Evolutionary conservation across 352 stramenopile genomes (phyloP).

Genomic region (Pythium brachiatum): DNA sequence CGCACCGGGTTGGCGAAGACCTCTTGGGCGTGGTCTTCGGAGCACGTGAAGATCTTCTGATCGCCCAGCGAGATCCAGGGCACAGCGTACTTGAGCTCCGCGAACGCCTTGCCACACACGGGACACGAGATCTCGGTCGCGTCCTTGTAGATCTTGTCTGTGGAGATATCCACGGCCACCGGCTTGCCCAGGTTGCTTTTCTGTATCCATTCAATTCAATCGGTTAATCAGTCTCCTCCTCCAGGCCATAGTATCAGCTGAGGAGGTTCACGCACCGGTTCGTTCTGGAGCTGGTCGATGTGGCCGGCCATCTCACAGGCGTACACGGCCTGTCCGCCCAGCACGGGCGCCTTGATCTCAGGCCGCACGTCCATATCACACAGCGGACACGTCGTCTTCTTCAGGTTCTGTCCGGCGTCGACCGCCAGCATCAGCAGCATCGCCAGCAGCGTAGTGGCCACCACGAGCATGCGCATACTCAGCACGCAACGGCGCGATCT

Average conservation of each 20-base stretch:
- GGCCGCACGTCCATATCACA: constrained; percentile 70
- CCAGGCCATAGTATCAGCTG: neutral
- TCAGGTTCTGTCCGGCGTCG: constrained; percentile 39
- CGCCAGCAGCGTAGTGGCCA: constrained; percentile 15
- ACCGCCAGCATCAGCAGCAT: constrained; percentile 13
- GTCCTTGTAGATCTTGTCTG: constrained; percentile 64
- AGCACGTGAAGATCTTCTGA: constrained; percentile 41
- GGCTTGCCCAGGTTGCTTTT: constrained; percentile 46
- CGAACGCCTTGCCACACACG: constrained; percentile 51
- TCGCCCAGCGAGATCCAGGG: constrained; percentile 56
- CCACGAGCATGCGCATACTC: neutral
- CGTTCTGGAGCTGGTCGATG: constrained; percentile 71
- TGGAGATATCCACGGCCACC: constrained; percentile 43
- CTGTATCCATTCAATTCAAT: constrained; percentile 15
- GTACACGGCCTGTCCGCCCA: constrained; percentile 71
- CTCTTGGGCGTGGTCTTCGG: constrained; percentile 21
- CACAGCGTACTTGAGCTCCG: constrained; percentile 69
- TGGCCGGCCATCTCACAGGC: constrained; percentile 72
- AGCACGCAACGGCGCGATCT: neutral
- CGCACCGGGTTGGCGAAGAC: constrained; percentile 29
- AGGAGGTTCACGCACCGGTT: constrained; percentile 41
- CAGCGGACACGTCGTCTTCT: constrained; percentile 53
- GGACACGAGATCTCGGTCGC: constrained; percentile 70
- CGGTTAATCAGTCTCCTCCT: neutral
- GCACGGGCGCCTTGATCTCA: constrained; percentile 53